A percentile compares a stretch with the other conserved stretches of the same genome.
phyloP scores from a whole-genome alignment of 228 moss, liverwort and hornwort genomes.

The Sphagnum magellanicum region DNA sequence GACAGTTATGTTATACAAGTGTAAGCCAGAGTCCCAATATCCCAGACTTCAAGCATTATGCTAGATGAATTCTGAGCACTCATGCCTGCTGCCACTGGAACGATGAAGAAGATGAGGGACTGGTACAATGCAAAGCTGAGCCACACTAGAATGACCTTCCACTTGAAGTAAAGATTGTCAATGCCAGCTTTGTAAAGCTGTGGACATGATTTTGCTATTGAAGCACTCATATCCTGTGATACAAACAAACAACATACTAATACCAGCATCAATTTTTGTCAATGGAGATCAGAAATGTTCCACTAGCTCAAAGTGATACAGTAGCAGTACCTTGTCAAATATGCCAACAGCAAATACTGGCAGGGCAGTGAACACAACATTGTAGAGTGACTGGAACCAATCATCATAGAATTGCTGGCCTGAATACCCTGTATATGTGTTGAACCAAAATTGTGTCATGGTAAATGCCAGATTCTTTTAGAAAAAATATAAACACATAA shows the following conservation, averaged over 20 bases:
- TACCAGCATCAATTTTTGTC: neutral
- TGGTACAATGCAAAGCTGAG: conserved; percentile 38
- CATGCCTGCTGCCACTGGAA: conserved; percentile 23
- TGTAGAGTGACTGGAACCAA: conserved; percentile 54
- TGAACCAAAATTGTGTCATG: conserved; percentile 54
- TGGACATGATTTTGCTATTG: conserved; percentile 27
- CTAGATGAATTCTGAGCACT: conserved; percentile 22
- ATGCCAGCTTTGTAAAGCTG: conserved; percentile 47
- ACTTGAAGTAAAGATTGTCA: conserved; percentile 27
- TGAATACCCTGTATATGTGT: conserved; percentile 37
- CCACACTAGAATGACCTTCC: conserved; percentile 40
- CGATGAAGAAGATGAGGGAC: conserved; percentile 39
- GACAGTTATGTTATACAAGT: conserved; percentile 44
- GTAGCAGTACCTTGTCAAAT: conserved; percentile 18
- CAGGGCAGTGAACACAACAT: conserved; percentile 46
- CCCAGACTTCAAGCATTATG: conserved; percentile 31
- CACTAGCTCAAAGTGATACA: too few relatives aligned
- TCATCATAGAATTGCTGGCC: conserved; percentile 49
- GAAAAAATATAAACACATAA: conserved; percentile 27
- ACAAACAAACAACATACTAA: neutral
- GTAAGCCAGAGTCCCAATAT: conserved; percentile 41
- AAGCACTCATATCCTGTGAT: conserved; percentile 25
- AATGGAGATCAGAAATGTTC: too few relatives aligned
- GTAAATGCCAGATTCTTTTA: conserved; percentile 54
- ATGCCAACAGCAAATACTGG: conserved; percentile 48